Conservation (phyloP, 2,329 filamentous ascomycete species). For the Helicocarpus griseus region DNA sequence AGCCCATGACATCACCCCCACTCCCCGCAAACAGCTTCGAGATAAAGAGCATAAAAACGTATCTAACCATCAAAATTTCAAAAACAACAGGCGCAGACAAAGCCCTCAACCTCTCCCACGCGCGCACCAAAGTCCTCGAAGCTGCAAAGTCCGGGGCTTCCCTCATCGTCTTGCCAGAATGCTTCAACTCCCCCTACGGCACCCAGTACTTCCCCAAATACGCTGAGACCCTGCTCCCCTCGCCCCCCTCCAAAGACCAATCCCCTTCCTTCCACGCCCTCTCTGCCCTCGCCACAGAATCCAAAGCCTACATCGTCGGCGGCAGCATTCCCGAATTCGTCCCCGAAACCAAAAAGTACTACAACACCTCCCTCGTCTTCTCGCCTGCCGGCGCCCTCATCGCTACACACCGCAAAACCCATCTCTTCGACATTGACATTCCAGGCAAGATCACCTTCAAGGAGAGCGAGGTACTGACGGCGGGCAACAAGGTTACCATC, state of each 20-base stretch:
- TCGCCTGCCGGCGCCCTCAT: slow-evolving; percentile 66
- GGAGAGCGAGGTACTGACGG: slow-evolving; percentile 79
- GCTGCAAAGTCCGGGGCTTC: slow-evolving; percentile 68
- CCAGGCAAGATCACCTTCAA: slow-evolving; percentile 87
- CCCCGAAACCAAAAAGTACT: slow-evolving; percentile 58
- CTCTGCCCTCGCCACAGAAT: slow-evolving; percentile 66
- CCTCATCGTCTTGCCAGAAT: slow-evolving; percentile 89
- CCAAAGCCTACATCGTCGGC: slow-evolving; percentile 72
- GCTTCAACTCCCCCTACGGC: slow-evolving; percentile 98
- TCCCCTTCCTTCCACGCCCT: slow-evolving; percentile 82
- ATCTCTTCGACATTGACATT: slow-evolving; percentile 96
- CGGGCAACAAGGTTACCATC: slow-evolving; percentile 76
- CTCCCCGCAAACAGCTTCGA: slow-evolving; percentile 12
- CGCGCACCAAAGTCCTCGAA: slow-evolving; percentile 71
- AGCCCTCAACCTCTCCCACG: slow-evolving; percentile 68
- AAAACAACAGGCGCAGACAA: slow-evolving; percentile 61
- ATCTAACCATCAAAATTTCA: neutral
- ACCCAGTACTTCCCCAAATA: slow-evolving; percentile 84
- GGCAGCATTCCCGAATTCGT: slow-evolving; percentile 86
- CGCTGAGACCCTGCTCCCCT: slow-evolving; percentile 76
- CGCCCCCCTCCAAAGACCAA: slow-evolving; percentile 58
- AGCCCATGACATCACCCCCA: slow-evolving; percentile 10
- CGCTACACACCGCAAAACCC: slow-evolving; percentile 84
- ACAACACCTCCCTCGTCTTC: slow-evolving; percentile 87
- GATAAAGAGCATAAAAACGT: neutral